Evolutionary conservation across 176 grass and related monocot genomes (phyloP).

Genomic region (Oryza australiensis): DNA sequence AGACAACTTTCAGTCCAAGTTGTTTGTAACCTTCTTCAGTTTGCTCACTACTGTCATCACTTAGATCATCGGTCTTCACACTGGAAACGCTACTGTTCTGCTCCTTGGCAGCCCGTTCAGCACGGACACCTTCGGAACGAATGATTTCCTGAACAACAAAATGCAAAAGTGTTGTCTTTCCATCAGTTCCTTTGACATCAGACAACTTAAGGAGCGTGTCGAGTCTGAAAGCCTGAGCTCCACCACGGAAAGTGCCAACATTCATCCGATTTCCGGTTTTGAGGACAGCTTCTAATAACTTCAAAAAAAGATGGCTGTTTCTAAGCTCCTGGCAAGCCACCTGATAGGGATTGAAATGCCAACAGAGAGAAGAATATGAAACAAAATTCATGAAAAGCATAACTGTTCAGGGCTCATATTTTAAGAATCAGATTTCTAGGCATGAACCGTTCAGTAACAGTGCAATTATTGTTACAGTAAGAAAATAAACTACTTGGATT

Average conservation of each 20-base stretch:
- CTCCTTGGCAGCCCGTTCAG: slow-evolving; percentile 53
- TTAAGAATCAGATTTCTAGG: not conserved
- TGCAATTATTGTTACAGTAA: not conserved
- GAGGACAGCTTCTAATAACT: slow-evolving; percentile 89
- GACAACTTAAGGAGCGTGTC: slow-evolving; percentile 84
- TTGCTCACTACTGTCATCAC: slow-evolving; percentile 34
- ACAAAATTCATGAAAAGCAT: not conserved
- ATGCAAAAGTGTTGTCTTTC: slow-evolving; percentile 91
- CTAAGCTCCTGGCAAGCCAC: slow-evolving; percentile 81
- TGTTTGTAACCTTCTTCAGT: slow-evolving; percentile 64
- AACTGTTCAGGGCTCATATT: not conserved
- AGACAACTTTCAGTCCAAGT: slow-evolving; percentile 71
- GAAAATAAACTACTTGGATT: not conserved
- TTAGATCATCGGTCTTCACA: slow-evolving; percentile 27
- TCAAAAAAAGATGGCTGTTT: slow-evolving; percentile 72
- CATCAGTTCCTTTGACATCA: slow-evolving; percentile 81
- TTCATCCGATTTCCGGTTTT: slow-evolving; percentile 94
- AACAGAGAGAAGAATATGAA: slow-evolving; percentile 27
- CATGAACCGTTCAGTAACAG: not conserved
- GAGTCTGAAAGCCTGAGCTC: slow-evolving; percentile 83
- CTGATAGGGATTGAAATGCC: slow-evolving; percentile 45
- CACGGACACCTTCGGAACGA: slow-evolving; percentile 70
- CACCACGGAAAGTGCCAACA: slow-evolving; percentile 80
- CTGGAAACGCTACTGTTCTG: slow-evolving; percentile 31
- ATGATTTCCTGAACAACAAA: slow-evolving; percentile 85